Percentiles rank a stretch among this genome's conserved stretches.
These are phyloP conservation scores for Angomonas ambiguus DNA, from an alignment of 208 protist species.

Conservation along the genomic window DNA sequence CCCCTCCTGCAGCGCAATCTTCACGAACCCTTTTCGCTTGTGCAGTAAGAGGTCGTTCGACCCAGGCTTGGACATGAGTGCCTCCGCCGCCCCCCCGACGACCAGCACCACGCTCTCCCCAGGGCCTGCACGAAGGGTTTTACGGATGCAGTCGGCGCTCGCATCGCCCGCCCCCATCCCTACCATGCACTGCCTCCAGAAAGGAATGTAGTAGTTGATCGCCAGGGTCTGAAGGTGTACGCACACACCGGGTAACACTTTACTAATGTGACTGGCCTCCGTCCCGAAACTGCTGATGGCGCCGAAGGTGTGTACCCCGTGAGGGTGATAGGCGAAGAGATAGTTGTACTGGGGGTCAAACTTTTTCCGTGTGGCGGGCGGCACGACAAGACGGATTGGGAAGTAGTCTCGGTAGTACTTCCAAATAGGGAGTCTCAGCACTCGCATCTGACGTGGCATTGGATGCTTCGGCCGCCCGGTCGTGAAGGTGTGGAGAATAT, in stretches of 20 bases:
- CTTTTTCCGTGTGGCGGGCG: conserved; percentile 25
- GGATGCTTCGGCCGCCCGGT: conserved; percentile 43
- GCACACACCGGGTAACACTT: conserved; percentile 57
- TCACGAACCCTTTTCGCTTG: conserved; percentile 82
- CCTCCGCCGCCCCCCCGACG: conserved; percentile 79
- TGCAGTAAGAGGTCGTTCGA: conserved; percentile 70
- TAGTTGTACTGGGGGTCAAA: conserved; percentile 69
- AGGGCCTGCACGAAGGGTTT: conserved; percentile 60
- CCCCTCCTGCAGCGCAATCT: conserved; percentile 80
- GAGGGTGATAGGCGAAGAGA: conserved; percentile 88
- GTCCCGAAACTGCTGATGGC: conserved; percentile 69
- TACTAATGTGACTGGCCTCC: conserved; percentile 33
- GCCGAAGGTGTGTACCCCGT: conserved; percentile 87
- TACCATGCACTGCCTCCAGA: conserved; percentile 76
- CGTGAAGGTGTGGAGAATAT: conserved; percentile 70
- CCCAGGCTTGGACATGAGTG: conserved; percentile 57
- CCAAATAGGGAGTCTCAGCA: conserved; percentile 41
- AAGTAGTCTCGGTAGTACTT: conserved; percentile 81
- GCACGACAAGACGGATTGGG: conserved; percentile 68
- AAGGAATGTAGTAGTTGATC: conserved; percentile 84
- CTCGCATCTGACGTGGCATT: conserved; percentile 17
- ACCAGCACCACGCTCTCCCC: conserved; percentile 82
- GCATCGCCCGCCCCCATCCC: conserved; percentile 75
- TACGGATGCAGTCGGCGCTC: conserved; percentile 56
- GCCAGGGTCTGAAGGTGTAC: conserved; percentile 79